These are phyloP conservation scores for Neocallimastix lanati DNA, from an alignment of 192 early-diverging fungal genomes.

Conservation along the genomic window DNA sequence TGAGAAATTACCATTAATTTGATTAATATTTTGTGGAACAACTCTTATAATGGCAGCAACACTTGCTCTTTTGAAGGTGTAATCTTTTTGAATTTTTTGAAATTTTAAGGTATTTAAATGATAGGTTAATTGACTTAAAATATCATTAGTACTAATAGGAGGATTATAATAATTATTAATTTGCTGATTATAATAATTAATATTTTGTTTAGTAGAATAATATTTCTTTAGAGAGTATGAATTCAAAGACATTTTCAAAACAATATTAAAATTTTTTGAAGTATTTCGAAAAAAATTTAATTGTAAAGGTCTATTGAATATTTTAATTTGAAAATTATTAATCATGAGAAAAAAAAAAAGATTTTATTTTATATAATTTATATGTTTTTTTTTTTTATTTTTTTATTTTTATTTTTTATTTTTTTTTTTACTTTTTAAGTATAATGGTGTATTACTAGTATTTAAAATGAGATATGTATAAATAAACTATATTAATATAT, in stretches of 20 bases:
- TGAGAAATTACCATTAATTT: background rate
- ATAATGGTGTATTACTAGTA: too few species aligned
- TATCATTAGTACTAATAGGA: background rate
- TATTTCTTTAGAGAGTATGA: background rate
- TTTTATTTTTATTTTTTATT: too few species aligned
- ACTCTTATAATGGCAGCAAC: background rate
- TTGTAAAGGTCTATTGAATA: background rate
- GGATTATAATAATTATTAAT: background rate
- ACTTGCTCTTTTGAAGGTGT: background rate
- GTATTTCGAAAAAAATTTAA: background rate
- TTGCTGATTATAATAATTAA: background rate
- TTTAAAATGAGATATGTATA: too few species aligned
- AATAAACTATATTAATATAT: too few species aligned
- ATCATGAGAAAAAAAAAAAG: background rate
- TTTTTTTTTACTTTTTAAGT: too few species aligned
- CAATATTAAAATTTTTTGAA: background rate
- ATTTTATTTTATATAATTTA: too few species aligned
- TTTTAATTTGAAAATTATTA: background rate
- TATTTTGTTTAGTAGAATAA: background rate
- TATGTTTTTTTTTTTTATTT: too few species aligned
- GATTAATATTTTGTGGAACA: background rate
- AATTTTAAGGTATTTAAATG: background rate
- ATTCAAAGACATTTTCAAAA: background rate
- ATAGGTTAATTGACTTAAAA: background rate
- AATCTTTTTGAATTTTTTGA: background rate